Evolutionary conservation across 2,329 filamentous ascomycete species (phyloP).

Genomic region (Dactylellina cionopaga): DNA sequence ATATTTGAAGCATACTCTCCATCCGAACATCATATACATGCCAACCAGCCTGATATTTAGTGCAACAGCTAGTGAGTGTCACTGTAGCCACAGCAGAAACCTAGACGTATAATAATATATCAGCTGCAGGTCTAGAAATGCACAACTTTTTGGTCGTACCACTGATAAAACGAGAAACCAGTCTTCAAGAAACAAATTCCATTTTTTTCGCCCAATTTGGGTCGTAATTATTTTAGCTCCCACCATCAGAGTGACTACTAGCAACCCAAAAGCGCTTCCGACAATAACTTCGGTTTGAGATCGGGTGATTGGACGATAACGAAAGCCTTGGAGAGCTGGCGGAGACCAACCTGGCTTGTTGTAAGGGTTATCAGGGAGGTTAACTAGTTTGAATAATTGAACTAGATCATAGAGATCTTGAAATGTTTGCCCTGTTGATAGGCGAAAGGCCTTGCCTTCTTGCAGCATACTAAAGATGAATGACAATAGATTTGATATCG

Average conservation of each 20-base stretch:
- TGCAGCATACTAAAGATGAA: too few relatives aligned
- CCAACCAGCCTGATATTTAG: background rate
- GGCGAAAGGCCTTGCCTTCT: background rate
- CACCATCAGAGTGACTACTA: background rate
- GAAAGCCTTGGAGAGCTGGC: background rate
- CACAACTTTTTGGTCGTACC: background rate
- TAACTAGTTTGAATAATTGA: background rate
- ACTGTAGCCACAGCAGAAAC: background rate
- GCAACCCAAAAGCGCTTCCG: background rate
- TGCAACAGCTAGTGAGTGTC: background rate
- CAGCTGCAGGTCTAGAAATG: background rate
- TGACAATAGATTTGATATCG: too few relatives aligned
- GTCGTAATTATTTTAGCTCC: background rate
- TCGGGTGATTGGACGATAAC: background rate
- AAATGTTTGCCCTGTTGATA: slow-evolving; percentile 4
- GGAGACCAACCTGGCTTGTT: background rate
- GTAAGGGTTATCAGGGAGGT: slow-evolving; percentile 7
- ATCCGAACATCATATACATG: slow-evolving; percentile 7
- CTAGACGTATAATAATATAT: background rate
- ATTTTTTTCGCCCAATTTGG: background rate
- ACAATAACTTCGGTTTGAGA: background rate
- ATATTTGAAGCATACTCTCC: background rate
- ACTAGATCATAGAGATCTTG: background rate
- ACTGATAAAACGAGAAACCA: slow-evolving; percentile 9
- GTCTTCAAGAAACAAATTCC: slow-evolving; percentile 9